Conservation (phyloP, 1,284 basidiomycete species). For the Rhizopogon parksii region DNA sequence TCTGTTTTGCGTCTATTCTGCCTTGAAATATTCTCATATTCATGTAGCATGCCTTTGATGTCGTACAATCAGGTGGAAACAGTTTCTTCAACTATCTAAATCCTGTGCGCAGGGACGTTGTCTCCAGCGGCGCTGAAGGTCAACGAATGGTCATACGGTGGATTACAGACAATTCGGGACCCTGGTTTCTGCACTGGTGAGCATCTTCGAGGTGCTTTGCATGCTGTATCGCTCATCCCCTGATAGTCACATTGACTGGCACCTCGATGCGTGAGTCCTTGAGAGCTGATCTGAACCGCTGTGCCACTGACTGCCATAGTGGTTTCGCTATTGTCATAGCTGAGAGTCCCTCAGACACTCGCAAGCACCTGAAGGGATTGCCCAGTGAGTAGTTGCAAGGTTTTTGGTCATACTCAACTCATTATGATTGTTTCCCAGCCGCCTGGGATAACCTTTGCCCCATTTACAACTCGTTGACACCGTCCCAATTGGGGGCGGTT, state of each 20-base stretch:
- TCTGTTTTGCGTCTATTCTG: constrained; percentile 16
- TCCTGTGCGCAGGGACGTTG: constrained; percentile 33
- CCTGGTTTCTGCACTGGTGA: constrained; percentile 43
- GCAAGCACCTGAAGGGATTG: constrained; percentile 9
- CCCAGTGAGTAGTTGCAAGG: constrained; percentile 11
- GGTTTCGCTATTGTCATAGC: constrained; percentile 37
- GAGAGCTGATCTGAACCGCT: not conserved
- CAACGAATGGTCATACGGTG: constrained; percentile 30
- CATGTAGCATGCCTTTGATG: constrained; percentile 28
- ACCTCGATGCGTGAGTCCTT: constrained; percentile 30
- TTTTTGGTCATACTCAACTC: not conserved
- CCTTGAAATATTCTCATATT: constrained; percentile 7
- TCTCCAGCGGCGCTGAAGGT: constrained; percentile 20
- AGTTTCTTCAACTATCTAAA: constrained; percentile 32
- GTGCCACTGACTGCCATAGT: constrained; percentile 9
- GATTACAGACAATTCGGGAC: constrained; percentile 31
- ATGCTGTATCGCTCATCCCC: not conserved
- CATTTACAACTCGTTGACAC: constrained; percentile 13
- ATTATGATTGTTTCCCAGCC: constrained; percentile 7
- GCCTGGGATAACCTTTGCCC: constrained; percentile 22
- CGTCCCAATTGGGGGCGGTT: constrained; percentile 18
- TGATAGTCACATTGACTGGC: constrained; percentile 41
- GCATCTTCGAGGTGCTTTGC: constrained; percentile 7
- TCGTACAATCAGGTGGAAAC: constrained; percentile 19
- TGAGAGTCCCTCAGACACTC: constrained; percentile 24